These are phyloP conservation scores for Solanum pinnatisectum DNA, from an alignment of 257 asterid genomes.

Conservation along the genomic window DNA sequence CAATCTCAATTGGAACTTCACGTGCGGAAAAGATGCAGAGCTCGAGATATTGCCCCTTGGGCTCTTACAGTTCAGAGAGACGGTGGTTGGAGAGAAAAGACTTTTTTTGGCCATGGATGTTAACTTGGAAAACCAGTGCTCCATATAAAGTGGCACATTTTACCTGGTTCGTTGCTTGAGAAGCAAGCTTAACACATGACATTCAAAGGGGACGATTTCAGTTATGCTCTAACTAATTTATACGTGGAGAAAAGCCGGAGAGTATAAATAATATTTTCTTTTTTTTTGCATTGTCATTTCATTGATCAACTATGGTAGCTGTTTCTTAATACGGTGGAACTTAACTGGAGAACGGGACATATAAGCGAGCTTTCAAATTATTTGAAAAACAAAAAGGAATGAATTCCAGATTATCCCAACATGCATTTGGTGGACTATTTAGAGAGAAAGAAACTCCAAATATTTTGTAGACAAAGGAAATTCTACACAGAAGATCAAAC, in stretches of 20 bases:
- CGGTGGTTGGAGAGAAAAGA: not conserved
- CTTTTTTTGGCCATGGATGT: not conserved
- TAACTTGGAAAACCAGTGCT: not conserved
- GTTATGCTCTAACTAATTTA: not conserved
- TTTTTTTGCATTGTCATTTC: not conserved
- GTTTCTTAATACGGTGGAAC: not conserved
- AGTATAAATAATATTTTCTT: not conserved
- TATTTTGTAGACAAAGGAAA: not conserved
- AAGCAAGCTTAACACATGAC: not conserved
- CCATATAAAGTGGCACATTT: not conserved
- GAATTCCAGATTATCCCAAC: not conserved
- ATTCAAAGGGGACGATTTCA: not conserved
- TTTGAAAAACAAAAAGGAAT: not conserved
- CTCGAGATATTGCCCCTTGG: not conserved
- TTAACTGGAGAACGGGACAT: not conserved
- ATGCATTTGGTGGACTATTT: not conserved
- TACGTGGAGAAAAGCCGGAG: not conserved
- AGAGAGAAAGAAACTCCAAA: not conserved
- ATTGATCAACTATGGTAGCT: not conserved
- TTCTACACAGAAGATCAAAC: not conserved
- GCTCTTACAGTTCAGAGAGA: not conserved
- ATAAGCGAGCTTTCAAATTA: not conserved
- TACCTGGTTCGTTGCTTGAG: not conserved
- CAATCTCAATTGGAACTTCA: not conserved
- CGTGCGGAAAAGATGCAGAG: not conserved